Evolutionary conservation across 257 asterid species (phyloP).

Genomic region (Solanum clarkiae): DNA sequence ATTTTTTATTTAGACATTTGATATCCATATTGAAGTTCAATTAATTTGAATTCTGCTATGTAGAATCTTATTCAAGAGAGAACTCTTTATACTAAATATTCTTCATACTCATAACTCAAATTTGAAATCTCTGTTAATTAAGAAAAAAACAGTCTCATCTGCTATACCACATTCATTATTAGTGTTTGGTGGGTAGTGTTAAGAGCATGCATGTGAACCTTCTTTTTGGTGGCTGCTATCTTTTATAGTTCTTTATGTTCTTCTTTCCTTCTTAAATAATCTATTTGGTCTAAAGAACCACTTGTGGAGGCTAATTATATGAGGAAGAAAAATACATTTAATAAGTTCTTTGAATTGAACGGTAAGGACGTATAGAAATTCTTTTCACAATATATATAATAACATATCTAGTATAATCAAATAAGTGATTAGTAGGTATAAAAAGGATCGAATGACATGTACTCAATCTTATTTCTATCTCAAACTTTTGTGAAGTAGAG

Average conservation of each 20-base stretch:
- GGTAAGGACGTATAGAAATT: neutral
- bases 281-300: neutral
- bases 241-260: neutral
- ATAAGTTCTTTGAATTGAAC: neutral
- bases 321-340: neutral
- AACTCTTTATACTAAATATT: no score
- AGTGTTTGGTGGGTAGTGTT: neutral
- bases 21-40: no score
- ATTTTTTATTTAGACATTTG: no score
- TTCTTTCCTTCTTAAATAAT: neutral
- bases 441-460: fast-evolving
- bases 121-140: no score
- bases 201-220: neutral
- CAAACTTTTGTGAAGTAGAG: neutral
- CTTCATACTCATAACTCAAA: no score
- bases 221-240: neutral
- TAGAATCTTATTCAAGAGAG: no score
- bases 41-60: no score
- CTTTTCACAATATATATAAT: neutral
- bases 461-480: fast-evolving
- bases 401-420: neutral
- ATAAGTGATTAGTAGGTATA: no score
- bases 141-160: no score
- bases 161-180: no score
- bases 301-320: neutral